Conservation (phyloP, 805 yeast genomes). For the Ogataea pini region DNA sequence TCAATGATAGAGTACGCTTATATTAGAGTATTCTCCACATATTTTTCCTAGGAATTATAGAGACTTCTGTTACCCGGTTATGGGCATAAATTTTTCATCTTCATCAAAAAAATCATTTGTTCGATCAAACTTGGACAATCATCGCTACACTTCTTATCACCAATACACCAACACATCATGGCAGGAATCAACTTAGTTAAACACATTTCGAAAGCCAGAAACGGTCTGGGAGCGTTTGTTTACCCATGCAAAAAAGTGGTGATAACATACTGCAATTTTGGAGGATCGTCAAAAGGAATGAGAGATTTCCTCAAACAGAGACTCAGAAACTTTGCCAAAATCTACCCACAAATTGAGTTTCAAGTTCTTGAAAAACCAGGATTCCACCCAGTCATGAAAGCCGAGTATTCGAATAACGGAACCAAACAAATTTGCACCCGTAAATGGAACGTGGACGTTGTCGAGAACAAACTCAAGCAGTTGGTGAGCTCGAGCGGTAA, state of each 20-base stretch:
- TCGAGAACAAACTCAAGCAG: conserved; percentile 63
- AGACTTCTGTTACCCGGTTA: background rate
- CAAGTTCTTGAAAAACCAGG: conserved; percentile 71
- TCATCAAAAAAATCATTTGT: background rate
- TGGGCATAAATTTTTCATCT: conserved; percentile 1
- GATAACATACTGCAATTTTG: conserved; percentile 89
- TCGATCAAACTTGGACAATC: no score
- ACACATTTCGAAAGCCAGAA: conserved; percentile 61
- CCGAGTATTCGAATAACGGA: conserved; percentile 49
- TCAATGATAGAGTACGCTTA: no score
- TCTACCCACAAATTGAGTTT: conserved; percentile 69
- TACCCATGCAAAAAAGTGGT: conserved; percentile 74
- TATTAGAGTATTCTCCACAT: no score
- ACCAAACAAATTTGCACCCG: conserved; percentile 63
- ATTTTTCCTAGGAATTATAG: no score
- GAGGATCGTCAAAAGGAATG: conserved; percentile 89
- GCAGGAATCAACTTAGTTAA: conserved; percentile 56
- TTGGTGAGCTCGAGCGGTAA: conserved; percentile 71
- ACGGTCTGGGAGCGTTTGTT: conserved; percentile 75
- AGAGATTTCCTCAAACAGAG: conserved; percentile 59
- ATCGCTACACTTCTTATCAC: no score
- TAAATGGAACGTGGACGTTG: conserved; percentile 62
- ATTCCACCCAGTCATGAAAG: conserved; percentile 69
- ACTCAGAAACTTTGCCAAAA: conserved; percentile 54
- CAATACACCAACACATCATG: conserved; percentile 19